Evolutionary conservation across 169 alveolate species (phyloP), one percentile per base, ranked within the genome.

Genomic region (Plasmodium ovale): DNA sequence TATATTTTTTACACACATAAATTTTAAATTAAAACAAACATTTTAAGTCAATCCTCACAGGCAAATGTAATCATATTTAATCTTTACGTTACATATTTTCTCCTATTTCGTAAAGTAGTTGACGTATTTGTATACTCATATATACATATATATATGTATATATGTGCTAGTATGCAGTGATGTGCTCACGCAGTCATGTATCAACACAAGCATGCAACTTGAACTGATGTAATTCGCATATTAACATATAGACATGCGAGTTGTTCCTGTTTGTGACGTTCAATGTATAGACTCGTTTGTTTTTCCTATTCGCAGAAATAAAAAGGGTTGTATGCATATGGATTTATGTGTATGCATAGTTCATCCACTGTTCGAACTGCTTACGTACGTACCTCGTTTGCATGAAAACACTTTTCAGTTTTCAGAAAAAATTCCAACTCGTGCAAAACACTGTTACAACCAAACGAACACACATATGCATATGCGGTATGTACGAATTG

Each of bases 401-500:
- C 64, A 68, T 51, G 53, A 68, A 56, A 39, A 68, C 42, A 29
- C 2, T 68, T 42, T 35, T 68, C 42, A 21, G 21, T 16, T 27
- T 68, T 68, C 23, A 37, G 42, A 68, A 68, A 67, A 67, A 68
- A 68, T 42, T 68, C 14, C 19, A 4, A 51, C 42, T 19, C n/a
- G 42, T 19, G 42, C 42, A 68, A 39, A 68, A 68, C 29, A 68
- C 21, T 23, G 37, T 37, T 51, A 68, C 62, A 68, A 68, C 64
- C 12, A 44, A 29, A 21, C 58, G 60, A 19, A 62, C 10, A 42
- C 7, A 29, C 3, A 23, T n/a, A 56, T 56, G 42, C 0, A 53
- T 31, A 68, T 16, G 23, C 42, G 23, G 35, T 68, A 68, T 51
- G 42, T 2, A 42, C 25, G n/a, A n/a, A n/a, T n/a, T n/a, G n/a